Evolutionary conservation across 2,329 filamentous ascomycete genomes (phyloP), one percentile per base, ranked within the genome.

Genomic region (Podosphaera fusca): DNA sequence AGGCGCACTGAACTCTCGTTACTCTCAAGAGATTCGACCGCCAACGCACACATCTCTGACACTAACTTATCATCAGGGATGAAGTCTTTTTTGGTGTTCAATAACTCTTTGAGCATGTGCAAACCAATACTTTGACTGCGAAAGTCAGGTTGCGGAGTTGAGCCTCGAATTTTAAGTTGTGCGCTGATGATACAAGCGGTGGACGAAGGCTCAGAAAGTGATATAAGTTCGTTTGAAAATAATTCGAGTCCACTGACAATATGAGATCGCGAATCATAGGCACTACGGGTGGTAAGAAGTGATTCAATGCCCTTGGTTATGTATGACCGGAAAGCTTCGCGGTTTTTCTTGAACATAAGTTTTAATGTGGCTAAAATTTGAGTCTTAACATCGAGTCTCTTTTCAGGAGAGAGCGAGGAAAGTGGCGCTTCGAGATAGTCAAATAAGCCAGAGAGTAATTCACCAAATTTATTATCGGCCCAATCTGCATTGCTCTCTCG

Each of bases 291-390:
- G 40, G 75, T 72, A 30, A 88, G 73, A 1, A 88, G 72, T 4
- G 82, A 77, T 64, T 82, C 79, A 1, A 90, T 75, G 0, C 81
- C 80, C 33, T 77, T 76, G 12, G 80, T 76, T 49, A 85, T 78
- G 70, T 86, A 82, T 2, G 80, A 78, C 59, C 77, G 75, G 63
- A 86, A 85, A 60, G 74, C 75, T 57, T 78, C 77, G 40, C 79
- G 78, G 64, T 84, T 77, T 65, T 81, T 77, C 61, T 80, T 80
- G 12, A 88, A 75, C 56, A 90, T 75, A 3, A 86, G 75, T 65
- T 84, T 82, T 65, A 88, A 80, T 0, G 85, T 85, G 1, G 81
- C 79, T 9, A 89, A 72, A 29, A 84, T 81, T 68, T 89, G 85
- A 4, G 82, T 79, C 68, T 85, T 86, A 58, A 86, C 74, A 61